A percentile compares a stretch with the other conserved stretches of the same genome.
Evolutionary conservation across 768 basidiomycete genomes (phyloP).

Genomic region (Suillus subluteus): DNA sequence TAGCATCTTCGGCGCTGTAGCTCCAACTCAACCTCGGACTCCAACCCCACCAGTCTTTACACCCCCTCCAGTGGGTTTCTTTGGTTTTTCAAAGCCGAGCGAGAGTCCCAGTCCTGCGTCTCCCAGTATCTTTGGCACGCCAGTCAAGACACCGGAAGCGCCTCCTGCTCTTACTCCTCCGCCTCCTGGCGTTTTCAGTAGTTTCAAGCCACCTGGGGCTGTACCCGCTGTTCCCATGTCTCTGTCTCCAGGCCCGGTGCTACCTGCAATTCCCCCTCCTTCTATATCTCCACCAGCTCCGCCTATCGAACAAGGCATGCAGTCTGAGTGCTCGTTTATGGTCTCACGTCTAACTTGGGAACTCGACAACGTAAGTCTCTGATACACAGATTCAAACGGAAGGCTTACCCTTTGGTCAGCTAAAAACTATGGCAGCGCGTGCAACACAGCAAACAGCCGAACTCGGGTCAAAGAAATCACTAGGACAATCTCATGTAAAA

Average conservation of each 20-base stretch:
- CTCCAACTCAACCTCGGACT: neutral
- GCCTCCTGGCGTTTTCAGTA: slow-evolving; percentile 18
- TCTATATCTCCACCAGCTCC: slow-evolving; percentile 19
- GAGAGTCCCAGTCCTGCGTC: slow-evolving; percentile 13
- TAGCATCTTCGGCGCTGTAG: neutral
- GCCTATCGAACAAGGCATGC: slow-evolving; percentile 62
- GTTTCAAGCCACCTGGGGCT: slow-evolving; percentile 6
- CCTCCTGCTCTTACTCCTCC: slow-evolving; percentile 17
- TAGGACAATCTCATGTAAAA: slow-evolving; percentile 42
- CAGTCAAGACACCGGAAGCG: slow-evolving; percentile 11
- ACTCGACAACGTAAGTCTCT: slow-evolving; percentile 56
- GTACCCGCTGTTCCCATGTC: slow-evolving; percentile 9
- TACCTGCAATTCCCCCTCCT: slow-evolving; percentile 10
- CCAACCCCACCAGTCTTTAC: neutral
- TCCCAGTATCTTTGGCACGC: slow-evolving; percentile 12
- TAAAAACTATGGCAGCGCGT: slow-evolving; percentile 44
- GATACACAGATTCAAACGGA: neutral
- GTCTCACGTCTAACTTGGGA: slow-evolving; percentile 52
- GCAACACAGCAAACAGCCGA: slow-evolving; percentile 40
- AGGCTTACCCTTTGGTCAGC: slow-evolving; percentile 37
- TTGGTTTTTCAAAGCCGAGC: slow-evolving; percentile 2
- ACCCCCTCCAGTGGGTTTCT: slow-evolving; percentile 1
- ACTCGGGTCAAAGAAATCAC: slow-evolving; percentile 35
- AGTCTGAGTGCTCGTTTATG: slow-evolving; percentile 61
- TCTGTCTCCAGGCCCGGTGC: slow-evolving; percentile 8